Conservation (phyloP, 139 green algal genomes). For the Micractinium conductrix region DNA sequence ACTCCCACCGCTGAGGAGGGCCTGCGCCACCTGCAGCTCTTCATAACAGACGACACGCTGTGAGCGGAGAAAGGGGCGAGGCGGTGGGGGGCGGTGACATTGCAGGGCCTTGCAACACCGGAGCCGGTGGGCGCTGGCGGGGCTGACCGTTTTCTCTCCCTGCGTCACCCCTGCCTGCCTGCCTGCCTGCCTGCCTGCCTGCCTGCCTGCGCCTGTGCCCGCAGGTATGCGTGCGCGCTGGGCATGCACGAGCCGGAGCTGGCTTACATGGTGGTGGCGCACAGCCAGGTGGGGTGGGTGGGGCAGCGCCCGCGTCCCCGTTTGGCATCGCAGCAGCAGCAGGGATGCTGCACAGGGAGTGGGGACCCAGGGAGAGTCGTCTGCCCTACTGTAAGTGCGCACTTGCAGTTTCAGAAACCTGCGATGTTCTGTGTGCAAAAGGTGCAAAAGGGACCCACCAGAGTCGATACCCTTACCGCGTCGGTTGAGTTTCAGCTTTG, state of each 20-base stretch:
- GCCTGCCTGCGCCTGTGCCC: neutral
- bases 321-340: neutral
- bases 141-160: neutral
- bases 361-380: too few species aligned
- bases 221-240: conserved; percentile 81
- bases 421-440: too few species aligned
- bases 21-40: conserved; percentile 88
- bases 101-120: too few species aligned
- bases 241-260: conserved; percentile 92
- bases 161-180: neutral
- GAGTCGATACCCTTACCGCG: too few species aligned
- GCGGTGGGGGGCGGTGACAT: too few species aligned
- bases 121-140: neutral
- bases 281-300: conserved; percentile 59
- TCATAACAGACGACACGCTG: conserved; percentile 77
- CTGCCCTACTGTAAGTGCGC: too few species aligned
- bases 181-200: neutral
- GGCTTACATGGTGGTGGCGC: conserved; percentile 91
- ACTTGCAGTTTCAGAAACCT: too few species aligned
- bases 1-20: conserved; percentile 67
- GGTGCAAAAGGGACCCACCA: too few species aligned
- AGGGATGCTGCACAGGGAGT: too few species aligned
- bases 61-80: conserved; percentile 4
- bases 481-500: too few species aligned
- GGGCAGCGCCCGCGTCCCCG: too few species aligned